phyloP scores from a whole-genome alignment of 768 basidiomycete genomes.

The Galerina sulciceps region DNA sequence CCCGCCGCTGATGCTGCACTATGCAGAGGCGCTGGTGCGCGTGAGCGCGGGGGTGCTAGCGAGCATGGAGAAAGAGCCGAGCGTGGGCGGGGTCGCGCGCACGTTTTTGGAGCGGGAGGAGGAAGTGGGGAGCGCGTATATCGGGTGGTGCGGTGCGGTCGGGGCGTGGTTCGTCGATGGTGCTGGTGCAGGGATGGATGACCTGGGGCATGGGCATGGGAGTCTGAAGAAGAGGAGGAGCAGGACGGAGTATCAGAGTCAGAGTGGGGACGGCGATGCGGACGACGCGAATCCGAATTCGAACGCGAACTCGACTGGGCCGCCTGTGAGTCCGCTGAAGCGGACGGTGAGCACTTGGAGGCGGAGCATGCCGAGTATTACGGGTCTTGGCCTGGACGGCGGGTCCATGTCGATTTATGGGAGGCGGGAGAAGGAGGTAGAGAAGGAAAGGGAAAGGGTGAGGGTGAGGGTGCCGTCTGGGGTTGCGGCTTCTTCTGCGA shows the following conservation, averaged over 20 bases:
- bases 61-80: constrained; percentile 58
- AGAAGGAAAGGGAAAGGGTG: constrained; percentile 5
- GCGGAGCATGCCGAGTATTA: constrained; percentile 26
- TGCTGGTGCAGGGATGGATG: constrained; percentile 1
- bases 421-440: constrained; percentile 8
- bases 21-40: constrained; percentile 51
- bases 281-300: background rate
- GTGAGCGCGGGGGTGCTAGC: constrained; percentile 51
- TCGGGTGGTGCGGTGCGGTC: constrained; percentile 63
- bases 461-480: background rate
- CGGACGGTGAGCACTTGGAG: constrained; percentile 26
- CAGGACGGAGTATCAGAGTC: background rate
- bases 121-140: constrained; percentile 54
- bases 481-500: background rate
- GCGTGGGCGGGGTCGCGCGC: constrained; percentile 62
- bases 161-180: constrained; percentile 46
- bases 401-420: constrained; percentile 13
- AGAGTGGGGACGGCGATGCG: background rate
- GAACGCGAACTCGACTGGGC: background rate
- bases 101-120: constrained; percentile 61
- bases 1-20: constrained; percentile 55
- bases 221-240: constrained; percentile 7
- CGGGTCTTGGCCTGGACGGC: constrained; percentile 16
- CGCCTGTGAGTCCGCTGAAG: constrained; percentile 19
- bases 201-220: background rate